These are phyloP conservation scores for Ophiostoma piceae DNA, from an alignment of 2,329 filamentous ascomycete species.

Conservation along the genomic window DNA sequence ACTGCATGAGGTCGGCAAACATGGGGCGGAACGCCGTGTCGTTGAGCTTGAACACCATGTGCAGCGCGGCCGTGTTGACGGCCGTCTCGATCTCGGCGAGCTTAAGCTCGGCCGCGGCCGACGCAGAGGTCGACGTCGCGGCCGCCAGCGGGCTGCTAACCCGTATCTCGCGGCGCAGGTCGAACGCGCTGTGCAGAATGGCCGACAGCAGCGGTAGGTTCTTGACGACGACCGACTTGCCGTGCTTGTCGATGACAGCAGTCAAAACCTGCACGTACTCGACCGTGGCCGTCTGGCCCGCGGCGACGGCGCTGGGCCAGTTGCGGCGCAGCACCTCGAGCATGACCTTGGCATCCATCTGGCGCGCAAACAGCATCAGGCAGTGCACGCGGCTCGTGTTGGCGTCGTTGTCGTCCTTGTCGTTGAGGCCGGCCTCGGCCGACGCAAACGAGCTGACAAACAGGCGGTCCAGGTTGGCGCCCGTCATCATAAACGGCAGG, in stretches of 20 bases:
- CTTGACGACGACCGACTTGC: constrained; percentile 73
- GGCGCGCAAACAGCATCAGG: constrained; percentile 67
- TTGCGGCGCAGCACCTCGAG: constrained; percentile 68
- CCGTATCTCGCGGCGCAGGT: constrained; percentile 54
- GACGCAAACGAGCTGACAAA: constrained; percentile 68
- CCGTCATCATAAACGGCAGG: constrained; percentile 83
- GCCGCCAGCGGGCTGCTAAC: constrained; percentile 6
- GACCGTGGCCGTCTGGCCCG: constrained; percentile 58
- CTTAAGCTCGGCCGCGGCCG: neutral
- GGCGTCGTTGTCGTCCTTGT: constrained; percentile 53
- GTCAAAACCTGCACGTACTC: constrained; percentile 68
- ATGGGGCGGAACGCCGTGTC: constrained; percentile 89
- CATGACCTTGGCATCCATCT: constrained; percentile 70
- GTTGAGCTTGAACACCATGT: constrained; percentile 95
- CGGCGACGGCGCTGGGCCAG: constrained; percentile 59
- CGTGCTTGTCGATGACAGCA: constrained; percentile 66
- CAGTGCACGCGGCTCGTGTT: constrained; percentile 63
- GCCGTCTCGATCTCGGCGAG: constrained; percentile 57
- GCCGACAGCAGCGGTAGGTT: constrained; percentile 64
- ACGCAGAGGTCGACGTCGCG: neutral
- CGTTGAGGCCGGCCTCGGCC: constrained; percentile 55
- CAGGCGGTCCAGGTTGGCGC: constrained; percentile 65
- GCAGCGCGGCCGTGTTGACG: constrained; percentile 67
- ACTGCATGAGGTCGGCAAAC: constrained; percentile 80
- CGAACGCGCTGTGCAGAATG: constrained; percentile 55